Evolutionary conservation across 2,329 filamentous ascomycete genomes (phyloP).

Genomic region (Chrysoporthe cubensis): DNA sequence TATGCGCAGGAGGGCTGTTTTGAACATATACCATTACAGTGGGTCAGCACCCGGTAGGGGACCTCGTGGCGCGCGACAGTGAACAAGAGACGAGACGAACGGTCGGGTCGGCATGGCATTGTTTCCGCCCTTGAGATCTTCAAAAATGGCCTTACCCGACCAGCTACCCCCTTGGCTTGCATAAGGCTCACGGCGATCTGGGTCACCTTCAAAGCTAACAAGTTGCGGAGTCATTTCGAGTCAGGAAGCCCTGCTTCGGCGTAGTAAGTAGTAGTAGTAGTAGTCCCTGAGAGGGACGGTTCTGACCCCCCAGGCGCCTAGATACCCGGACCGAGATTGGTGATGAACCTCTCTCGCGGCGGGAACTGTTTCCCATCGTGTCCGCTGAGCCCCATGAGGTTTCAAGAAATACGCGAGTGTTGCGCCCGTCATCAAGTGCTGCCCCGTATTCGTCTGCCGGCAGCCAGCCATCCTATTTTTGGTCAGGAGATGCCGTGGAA

Average conservation of each 20-base stretch:
- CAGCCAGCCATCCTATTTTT: not conserved
- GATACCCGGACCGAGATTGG: not conserved
- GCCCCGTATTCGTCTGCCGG: not conserved
- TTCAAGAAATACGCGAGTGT: too few relatives aligned
- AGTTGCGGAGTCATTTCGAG: not conserved
- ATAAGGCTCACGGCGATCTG: not conserved
- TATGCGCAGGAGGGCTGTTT: too few relatives aligned
- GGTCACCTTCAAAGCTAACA: not conserved
- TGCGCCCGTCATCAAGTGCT: too few relatives aligned
- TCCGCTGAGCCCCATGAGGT: too few relatives aligned
- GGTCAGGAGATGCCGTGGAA: not conserved
- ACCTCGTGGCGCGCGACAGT: not conserved
- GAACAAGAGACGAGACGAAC: not conserved
- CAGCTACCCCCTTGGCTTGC: not conserved
- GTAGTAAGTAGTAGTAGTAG: not conserved
- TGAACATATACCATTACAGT: not conserved
- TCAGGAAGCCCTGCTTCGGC: not conserved
- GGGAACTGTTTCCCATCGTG: too few relatives aligned
- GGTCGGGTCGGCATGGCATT: not conserved
- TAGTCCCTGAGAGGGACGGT: not conserved
- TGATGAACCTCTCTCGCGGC: too few relatives aligned
- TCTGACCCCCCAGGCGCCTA: not conserved
- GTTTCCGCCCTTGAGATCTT: not conserved
- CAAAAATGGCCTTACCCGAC: not conserved
- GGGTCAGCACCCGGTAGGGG: not conserved